Base-by-base conservation (phyloP, 148 eudicot genomes). In the Cornus controversa region DNA sequence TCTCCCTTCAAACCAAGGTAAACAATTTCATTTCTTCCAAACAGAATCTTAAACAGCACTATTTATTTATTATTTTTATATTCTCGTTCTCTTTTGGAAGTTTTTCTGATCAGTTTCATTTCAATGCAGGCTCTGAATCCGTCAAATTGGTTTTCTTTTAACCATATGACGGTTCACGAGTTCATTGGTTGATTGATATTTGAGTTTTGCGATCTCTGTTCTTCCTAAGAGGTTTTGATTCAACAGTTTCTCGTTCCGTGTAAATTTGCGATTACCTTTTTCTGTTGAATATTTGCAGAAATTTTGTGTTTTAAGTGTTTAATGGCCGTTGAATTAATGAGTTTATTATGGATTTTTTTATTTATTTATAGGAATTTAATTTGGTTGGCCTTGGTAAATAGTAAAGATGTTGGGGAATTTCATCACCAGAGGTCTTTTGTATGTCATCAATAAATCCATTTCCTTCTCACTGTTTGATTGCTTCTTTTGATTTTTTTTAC, bases 341-440 rank as follows among this genome's bases (percentile, higher is more conserved):
- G 18, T 54, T 14, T 31, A 31, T 31, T 31, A 2, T 31, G 20
- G 18, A 5, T 54, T 18, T 0, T 54, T 54, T 0, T 54, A 4
- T 54, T 3, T 45, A 45, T 69, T 13, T 42, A n/a, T 34, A 72
- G 70, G 60, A 66, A 37, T 36, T 37, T n/a, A n/a, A n/a, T n/a
- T 29, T 16, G 24, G 70, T 25, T n/a, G 72, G 20, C 47, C 22
- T 79, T 45, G 78, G 69, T 22, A 37, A 18, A n/a, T 57, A 62
- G 29, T 26, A 36, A 86, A 85, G 77, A 94, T 94, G 97, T 85
- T 91, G 87, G 96, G 96, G 24, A 91, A 91, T 25, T 81, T 92
- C 73, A 79, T 94, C 70, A 86, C 93, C 76, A 79, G 90, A 71
- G 81, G 78, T 68, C 92, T 91, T 79, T 75, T 94, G 98, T 94